These are phyloP conservation scores for Heterobasidion irregulare DNA, from an alignment of 1,284 basidiomycete species.

Conservation along the genomic window DNA sequence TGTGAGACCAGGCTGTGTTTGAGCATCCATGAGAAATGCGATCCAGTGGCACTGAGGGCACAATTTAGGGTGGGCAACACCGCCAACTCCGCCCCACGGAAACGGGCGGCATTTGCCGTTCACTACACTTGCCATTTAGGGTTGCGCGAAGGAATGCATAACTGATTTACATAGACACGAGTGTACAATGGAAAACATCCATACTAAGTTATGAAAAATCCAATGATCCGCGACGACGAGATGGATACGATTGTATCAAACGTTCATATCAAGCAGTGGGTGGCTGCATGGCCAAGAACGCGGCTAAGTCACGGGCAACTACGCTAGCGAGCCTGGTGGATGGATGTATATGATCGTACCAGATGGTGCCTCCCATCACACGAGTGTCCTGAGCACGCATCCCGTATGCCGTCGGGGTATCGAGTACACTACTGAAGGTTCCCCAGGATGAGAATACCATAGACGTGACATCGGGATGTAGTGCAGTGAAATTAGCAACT, in stretches of 20 bases:
- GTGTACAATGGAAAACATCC: too few relatives aligned
- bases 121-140: neutral
- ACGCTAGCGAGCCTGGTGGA: slow-evolving; percentile 35
- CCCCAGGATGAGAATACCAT: slow-evolving; percentile 38
- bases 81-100: too few relatives aligned
- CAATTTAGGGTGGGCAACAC: slow-evolving; percentile 1
- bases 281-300: slow-evolving; percentile 21
- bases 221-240: too few relatives aligned
- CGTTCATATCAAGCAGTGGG: too few relatives aligned
- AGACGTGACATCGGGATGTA: slow-evolving; percentile 34
- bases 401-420: slow-evolving; percentile 30
- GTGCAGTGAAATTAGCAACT: slow-evolving; percentile 23
- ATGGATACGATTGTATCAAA: too few relatives aligned
- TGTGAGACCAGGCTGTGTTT: slow-evolving; percentile 15
- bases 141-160: neutral
- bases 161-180: too few relatives aligned
- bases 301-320: slow-evolving; percentile 29
- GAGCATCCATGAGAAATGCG: slow-evolving; percentile 4
- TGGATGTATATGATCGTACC: slow-evolving; percentile 40
- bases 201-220: too few relatives aligned
- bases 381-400: slow-evolving; percentile 25
- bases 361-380: slow-evolving; percentile 28
- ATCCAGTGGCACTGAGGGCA: slow-evolving; percentile 4
- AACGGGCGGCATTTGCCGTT: neutral
- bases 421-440: slow-evolving; percentile 32